These are phyloP conservation scores for Pseudogymnoascus sp. DNA, from an alignment of 2,329 filamentous ascomycete species.

Conservation along the genomic window DNA sequence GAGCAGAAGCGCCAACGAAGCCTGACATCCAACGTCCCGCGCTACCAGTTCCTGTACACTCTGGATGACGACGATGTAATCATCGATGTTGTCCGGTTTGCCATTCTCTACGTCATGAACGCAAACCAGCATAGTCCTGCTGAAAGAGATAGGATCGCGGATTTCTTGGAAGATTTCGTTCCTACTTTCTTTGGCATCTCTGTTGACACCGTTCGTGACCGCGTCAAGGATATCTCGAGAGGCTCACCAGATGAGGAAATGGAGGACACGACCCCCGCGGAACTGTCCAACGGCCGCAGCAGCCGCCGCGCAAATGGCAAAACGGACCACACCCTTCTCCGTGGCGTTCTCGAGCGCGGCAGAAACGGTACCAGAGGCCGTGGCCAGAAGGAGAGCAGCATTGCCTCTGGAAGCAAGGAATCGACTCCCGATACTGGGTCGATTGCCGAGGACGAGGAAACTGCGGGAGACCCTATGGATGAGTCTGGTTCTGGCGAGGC, in stretches of 20 bases:
- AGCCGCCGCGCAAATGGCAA: slow-evolving; percentile 58
- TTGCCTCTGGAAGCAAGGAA: slow-evolving; percentile 75
- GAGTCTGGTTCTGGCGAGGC: slow-evolving; percentile 52
- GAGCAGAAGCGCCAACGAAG: slow-evolving; percentile 72
- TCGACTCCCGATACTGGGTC: slow-evolving; percentile 81
- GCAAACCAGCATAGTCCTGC: slow-evolving; percentile 64
- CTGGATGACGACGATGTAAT: slow-evolving; percentile 68
- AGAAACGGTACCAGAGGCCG: slow-evolving; percentile 65
- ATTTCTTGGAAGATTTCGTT: slow-evolving; percentile 72
- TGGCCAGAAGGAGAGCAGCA: slow-evolving; percentile 71
- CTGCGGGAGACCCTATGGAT: slow-evolving; percentile 48
- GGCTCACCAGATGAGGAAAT: slow-evolving; percentile 70
- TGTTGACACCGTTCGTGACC: slow-evolving; percentile 60
- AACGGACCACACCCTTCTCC: slow-evolving; percentile 70
- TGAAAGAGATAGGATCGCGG: slow-evolving; percentile 67
- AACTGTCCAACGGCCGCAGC: slow-evolving; percentile 61
- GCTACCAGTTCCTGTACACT: slow-evolving; percentile 68
- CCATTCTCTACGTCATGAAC: slow-evolving; percentile 58
- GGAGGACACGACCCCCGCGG: slow-evolving; percentile 63
- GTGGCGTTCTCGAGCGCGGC: slow-evolving; percentile 74
- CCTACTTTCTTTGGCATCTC: slow-evolving; percentile 71
- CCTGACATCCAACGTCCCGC: slow-evolving; percentile 53
- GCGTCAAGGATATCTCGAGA: slow-evolving; percentile 61
- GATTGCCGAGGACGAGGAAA: slow-evolving; percentile 69
- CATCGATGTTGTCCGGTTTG: slow-evolving; percentile 53